A percentile compares a stretch with the other conserved stretches of the same genome.
Evolutionary conservation across 345 rosid genomes (phyloP).

Genomic region (Eucalyptus grandis): DNA sequence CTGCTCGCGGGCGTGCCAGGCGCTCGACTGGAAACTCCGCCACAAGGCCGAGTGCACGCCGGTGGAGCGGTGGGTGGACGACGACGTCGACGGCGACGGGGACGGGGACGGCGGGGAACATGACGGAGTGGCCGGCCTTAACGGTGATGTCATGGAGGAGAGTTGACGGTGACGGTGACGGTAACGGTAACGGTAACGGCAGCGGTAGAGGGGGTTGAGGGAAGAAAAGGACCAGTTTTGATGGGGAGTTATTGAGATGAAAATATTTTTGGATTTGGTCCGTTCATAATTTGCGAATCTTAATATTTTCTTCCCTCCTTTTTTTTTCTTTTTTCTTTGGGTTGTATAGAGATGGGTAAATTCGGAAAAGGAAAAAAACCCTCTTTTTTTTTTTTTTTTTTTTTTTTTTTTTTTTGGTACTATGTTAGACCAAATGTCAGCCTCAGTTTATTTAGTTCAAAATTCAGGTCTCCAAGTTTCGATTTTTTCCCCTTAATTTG

Average conservation of each 20-base stretch:
- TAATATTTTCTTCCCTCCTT: background rate
- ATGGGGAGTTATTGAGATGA: background rate
- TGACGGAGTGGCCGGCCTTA: conserved; percentile 3
- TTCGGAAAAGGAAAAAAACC: background rate
- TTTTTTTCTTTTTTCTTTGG: background rate
- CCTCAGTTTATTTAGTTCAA: background rate
- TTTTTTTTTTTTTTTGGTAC: background rate
- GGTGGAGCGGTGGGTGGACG: conserved; percentile 30
- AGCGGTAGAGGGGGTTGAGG: background rate
- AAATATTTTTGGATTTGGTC: background rate
- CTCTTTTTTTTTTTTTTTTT: background rate
- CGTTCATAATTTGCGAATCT: background rate
- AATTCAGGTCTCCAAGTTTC: background rate
- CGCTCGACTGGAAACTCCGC: conserved; percentile 75
- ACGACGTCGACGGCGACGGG: conserved; percentile 19
- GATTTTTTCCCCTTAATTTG: background rate
- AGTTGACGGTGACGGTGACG: background rate
- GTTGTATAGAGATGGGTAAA: background rate
- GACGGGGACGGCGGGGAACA: conserved; percentile 10
- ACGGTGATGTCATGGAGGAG: conserved; percentile 9
- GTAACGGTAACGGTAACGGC: background rate
- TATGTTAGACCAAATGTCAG: background rate
- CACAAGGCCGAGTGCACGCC: conserved; percentile 69
- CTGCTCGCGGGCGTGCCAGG: conserved; percentile 91
- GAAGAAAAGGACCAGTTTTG: conserved; percentile 9